Conservation (phyloP, 2,329 filamentous ascomycete species). For the Albifimbria verrucaria region DNA sequence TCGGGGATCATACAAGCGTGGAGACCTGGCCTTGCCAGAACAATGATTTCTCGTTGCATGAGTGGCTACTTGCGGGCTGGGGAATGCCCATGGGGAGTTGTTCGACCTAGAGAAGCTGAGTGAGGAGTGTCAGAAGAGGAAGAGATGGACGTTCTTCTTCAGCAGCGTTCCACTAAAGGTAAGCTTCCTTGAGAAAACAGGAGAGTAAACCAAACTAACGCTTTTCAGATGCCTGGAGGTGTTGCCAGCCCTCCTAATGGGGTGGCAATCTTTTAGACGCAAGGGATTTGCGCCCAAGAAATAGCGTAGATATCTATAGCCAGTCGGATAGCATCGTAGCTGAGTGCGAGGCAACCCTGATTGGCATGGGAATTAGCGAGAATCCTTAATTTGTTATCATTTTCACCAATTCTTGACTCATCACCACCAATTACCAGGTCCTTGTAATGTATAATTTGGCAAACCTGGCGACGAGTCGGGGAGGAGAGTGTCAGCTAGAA, state of each 20-base stretch:
- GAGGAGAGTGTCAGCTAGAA: no score
- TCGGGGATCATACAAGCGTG: conserved; percentile 35
- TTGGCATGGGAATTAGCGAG: no score
- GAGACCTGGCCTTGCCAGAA: conserved; percentile 32
- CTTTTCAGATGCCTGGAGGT: background rate
- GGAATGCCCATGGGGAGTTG: conserved; percentile 39
- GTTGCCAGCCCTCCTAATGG: background rate
- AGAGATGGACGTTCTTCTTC: conserved; percentile 47
- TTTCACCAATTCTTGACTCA: no score
- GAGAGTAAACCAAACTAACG: background rate
- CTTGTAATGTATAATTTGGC: no score
- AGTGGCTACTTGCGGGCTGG: conserved; percentile 46
- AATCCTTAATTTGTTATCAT: no score
- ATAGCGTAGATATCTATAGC: no score
- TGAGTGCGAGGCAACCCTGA: no score
- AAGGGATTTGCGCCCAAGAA: no score
- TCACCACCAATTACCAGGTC: no score
- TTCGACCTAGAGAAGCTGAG: conserved; percentile 30
- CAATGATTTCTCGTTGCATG: conserved; percentile 25
- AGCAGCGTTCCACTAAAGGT: conserved; percentile 42
- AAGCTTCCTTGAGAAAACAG: background rate
- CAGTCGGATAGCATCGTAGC: no score
- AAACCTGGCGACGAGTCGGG: no score
- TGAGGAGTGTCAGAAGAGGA: conserved; percentile 50
- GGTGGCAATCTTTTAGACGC: background rate